Evolutionary conservation across 176 grass and related monocot genomes (phyloP).

Genomic region (maize (Zea mays)): Zm-B73-REFERENCE-NAM-5.0 NC_050096.1:57939001-57939500

Average conservation of each 20-base stretch:
- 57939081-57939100: neutral
- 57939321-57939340: neutral
- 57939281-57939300: neutral
- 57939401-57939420: slow-evolving; percentile 28
- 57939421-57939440: slow-evolving; percentile 35
- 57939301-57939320: slow-evolving; percentile 41
- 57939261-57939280: slow-evolving; percentile 34
- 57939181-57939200: neutral
- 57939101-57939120: neutral
- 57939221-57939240: slow-evolving; percentile 38
- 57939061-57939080: neutral
- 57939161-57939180: neutral
- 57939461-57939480: slow-evolving; percentile 34
- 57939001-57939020: neutral
- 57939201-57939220: slow-evolving; percentile 7
- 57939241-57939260: neutral
- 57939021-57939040: neutral
- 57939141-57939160: neutral
- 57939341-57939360: slow-evolving; percentile 31
- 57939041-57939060: slow-evolving; percentile 2
- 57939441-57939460: neutral
- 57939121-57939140: neutral
- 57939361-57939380: neutral
- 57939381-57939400: neutral
- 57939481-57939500: slow-evolving; percentile 33